These are phyloP conservation scores for Gardenia jasminoides DNA, from an alignment of 257 asterid species.

Conservation along the genomic window DNA sequence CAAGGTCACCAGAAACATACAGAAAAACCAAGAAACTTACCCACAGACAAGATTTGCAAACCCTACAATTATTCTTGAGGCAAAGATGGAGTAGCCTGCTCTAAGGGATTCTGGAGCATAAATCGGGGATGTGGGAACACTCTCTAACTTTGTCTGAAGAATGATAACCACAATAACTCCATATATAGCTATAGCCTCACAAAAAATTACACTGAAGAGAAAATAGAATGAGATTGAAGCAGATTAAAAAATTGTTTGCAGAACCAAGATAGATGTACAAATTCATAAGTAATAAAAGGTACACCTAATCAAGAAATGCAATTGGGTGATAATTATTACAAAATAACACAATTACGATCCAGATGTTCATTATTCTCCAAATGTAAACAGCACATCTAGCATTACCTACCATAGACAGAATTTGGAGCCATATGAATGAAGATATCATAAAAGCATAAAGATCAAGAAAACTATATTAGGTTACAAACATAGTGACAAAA, in stretches of 20 bases:
- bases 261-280: not conserved
- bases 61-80: slow-evolving; percentile 96
- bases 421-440: not conserved
- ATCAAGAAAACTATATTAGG: not conserved
- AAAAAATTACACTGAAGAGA: slow-evolving; percentile 78
- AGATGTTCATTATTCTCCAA: not conserved
- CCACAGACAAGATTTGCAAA: slow-evolving; percentile 98
- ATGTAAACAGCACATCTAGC: not conserved
- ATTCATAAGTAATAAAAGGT: not conserved
- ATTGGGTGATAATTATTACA: too few relatives aligned
- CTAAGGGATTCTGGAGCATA: slow-evolving; percentile 86
- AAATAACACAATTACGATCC: not conserved
- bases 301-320: not conserved
- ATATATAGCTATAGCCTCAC: slow-evolving; percentile 98
- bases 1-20: not conserved
- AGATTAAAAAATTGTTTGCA: not conserved
- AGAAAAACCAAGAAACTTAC: slow-evolving; percentile 40
- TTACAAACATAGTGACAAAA: not conserved
- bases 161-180: slow-evolving; percentile 99
- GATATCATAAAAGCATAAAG: not conserved
- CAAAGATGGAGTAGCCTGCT: slow-evolving; percentile 98
- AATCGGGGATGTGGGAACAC: slow-evolving; percentile 69
- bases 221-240: slow-evolving; percentile 6
- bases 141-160: slow-evolving; percentile 97
- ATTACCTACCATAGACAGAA: not conserved